Percentiles rank a stretch among this genome's conserved stretches.
Conservation (phyloP, 768 basidiomycete genomes). For the Trametes coccinea region DNA sequence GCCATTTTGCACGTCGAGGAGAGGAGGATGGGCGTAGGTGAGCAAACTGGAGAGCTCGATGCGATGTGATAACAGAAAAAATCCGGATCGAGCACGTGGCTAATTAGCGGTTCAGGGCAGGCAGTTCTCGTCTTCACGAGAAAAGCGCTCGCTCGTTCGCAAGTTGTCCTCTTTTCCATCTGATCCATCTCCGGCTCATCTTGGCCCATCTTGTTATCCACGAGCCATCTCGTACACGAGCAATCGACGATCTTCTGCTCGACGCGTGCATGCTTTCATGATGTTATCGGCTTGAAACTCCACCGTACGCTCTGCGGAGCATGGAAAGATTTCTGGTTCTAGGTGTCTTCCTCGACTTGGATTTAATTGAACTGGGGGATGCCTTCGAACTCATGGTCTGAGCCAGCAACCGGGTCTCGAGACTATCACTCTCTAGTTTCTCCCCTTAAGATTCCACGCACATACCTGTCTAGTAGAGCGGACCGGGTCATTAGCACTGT, state of each 20-base stretch:
- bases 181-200: not conserved
- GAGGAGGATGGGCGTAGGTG: constrained; percentile 30
- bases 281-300: not conserved
- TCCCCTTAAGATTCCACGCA: too few species aligned
- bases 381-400: too few species aligned
- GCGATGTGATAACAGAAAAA: constrained; percentile 22
- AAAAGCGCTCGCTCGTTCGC: not conserved
- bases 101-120: constrained; percentile 12
- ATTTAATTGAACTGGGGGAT: too few species aligned
- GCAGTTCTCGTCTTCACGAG: not conserved
- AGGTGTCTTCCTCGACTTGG: too few species aligned
- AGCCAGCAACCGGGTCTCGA: too few species aligned
- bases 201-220: constrained; percentile 13
- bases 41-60: constrained; percentile 11
- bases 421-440: too few species aligned
- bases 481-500: too few species aligned
- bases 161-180: not conserved
- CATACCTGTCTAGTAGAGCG: too few species aligned
- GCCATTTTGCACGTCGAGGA: constrained; percentile 44
- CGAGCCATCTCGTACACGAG: constrained; percentile 2
- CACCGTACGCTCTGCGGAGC: too few species aligned
- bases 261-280: not conserved
- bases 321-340: too few species aligned
- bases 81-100: constrained; percentile 13
- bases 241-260: not conserved